Evolutionary conservation across 768 basidiomycete genomes (phyloP).

Genomic region (Rhodosporidiobolus odoratus): DNA sequence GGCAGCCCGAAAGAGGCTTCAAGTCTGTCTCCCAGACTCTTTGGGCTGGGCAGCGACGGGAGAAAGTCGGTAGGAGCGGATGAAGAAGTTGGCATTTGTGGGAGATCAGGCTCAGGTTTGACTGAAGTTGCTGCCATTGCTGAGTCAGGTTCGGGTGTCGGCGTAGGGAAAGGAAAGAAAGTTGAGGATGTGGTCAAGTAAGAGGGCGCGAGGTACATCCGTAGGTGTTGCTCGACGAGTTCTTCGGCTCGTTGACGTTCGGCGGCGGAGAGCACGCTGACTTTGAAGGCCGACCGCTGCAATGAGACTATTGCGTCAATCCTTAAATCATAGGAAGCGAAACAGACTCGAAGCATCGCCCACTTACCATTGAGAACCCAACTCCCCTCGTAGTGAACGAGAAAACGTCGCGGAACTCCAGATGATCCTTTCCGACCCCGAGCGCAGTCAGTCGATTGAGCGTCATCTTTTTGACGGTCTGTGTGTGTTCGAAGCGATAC

Average conservation of each 20-base stretch:
- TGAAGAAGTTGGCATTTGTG: too few relatives aligned
- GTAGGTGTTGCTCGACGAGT: conserved; percentile 16
- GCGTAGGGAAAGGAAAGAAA: conserved; percentile 47
- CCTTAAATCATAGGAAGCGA: not conserved
- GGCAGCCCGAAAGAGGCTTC: not conserved
- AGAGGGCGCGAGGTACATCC: conserved; percentile 3
- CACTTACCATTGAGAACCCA: conserved; percentile 25
- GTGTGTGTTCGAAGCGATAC: too few relatives aligned
- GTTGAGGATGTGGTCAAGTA: conserved; percentile 49
- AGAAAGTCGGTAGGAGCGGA: not conserved
- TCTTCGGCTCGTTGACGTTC: not conserved
- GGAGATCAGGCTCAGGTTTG: too few relatives aligned
- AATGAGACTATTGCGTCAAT: not conserved
- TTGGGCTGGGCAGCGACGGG: not conserved
- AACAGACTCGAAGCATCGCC: not conserved
- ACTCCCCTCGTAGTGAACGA: conserved; percentile 24
- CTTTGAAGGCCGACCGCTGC: conserved; percentile 11
- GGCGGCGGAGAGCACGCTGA: not conserved
- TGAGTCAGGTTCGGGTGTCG: not conserved
- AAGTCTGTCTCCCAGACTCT: not conserved
- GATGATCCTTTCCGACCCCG: conserved; percentile 9
- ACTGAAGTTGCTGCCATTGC: too few relatives aligned
- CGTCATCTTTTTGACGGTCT: conserved; percentile 23
- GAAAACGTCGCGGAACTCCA: conserved; percentile 27
- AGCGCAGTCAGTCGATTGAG: not conserved